phyloP scores from a whole-genome alignment of 2,329 filamentous ascomycete species.

The Fusarium udum region DNA sequence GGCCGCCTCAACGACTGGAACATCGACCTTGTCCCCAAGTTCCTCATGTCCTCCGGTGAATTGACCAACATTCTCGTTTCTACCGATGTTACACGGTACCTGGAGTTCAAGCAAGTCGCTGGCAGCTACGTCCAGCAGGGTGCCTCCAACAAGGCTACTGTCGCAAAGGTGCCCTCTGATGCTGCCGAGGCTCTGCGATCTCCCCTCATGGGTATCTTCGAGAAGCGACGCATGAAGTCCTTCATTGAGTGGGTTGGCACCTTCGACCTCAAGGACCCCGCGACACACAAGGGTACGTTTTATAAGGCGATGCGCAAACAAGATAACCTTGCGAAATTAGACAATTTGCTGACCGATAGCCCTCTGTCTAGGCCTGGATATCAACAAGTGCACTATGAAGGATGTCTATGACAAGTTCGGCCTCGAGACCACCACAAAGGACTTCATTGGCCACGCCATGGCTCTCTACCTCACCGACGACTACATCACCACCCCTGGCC shows the following conservation, averaged over 20 bases:
- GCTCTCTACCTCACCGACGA: conserved; percentile 91
- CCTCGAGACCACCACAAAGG: conserved; percentile 86
- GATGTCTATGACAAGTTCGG: conserved; percentile 99
- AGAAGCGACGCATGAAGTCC: conserved; percentile 96
- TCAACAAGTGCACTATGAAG: conserved; percentile 87
- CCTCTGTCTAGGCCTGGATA: conserved; percentile 72
- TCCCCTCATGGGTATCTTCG: conserved; percentile 95
- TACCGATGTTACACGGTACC: conserved; percentile 88
- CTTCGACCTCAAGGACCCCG: conserved; percentile 82
- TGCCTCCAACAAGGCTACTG: conserved; percentile 80
- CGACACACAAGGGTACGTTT: conserved; percentile 85
- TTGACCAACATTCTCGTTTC: conserved; percentile 98
- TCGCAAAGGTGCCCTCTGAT: conserved; percentile 97
- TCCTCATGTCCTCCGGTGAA: conserved; percentile 98
- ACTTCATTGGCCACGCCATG: conserved; percentile 99
- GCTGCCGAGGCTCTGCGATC: conserved; percentile 90
- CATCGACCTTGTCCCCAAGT: conserved; percentile 97
- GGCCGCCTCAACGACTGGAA: conserved; percentile 98
- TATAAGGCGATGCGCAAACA: background rate
- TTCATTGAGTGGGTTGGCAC: conserved; percentile 96
- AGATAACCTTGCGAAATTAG: background rate
- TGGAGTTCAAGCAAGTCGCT: conserved; percentile 93
- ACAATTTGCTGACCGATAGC: conserved; percentile 22
- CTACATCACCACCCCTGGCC: conserved; percentile 79
- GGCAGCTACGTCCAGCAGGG: conserved; percentile 97